Percentiles rank a stretch among this genome's conserved stretches.
phyloP scores from a whole-genome alignment of 306 rosid genomes.

The Quercus aquifolioides region DNA sequence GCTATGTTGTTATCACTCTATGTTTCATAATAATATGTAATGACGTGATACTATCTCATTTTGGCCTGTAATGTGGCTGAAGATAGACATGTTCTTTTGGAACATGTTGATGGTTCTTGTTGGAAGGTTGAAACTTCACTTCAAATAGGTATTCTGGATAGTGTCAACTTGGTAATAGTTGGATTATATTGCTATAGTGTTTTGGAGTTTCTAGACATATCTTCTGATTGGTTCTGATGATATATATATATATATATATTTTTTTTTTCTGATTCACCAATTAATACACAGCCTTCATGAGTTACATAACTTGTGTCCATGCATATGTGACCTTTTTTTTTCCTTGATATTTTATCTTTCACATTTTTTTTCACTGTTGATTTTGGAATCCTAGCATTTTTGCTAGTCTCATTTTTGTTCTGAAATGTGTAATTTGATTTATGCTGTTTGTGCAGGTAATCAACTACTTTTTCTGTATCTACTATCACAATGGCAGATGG shows the following conservation, averaged over 20 bases:
- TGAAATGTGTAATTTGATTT: background rate
- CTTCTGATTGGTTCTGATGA: background rate
- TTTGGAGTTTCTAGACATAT: background rate
- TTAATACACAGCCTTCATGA: background rate
- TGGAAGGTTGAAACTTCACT: background rate
- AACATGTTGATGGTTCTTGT: background rate
- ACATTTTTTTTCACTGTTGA: background rate
- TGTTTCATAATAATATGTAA: background rate
- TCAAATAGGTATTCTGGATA: background rate
- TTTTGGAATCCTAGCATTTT: background rate
- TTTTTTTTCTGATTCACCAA: background rate
- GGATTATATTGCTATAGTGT: background rate
- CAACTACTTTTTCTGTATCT: background rate
- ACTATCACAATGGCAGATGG: slow-evolving; percentile 54
- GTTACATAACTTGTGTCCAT: background rate
- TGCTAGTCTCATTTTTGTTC: background rate
- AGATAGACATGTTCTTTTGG: background rate
- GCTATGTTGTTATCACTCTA: background rate
- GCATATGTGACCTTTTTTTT: background rate
- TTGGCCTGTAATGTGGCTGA: background rate
- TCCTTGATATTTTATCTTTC: background rate
- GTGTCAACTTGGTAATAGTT: background rate
- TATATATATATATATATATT: too few relatives aligned
- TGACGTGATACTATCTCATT: background rate
- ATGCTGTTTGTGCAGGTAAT: background rate